Percentiles rank a stretch among this genome's conserved stretches.
phyloP scores from a whole-genome alignment of 768 basidiomycete genomes.

The Boletales sp. region DNA sequence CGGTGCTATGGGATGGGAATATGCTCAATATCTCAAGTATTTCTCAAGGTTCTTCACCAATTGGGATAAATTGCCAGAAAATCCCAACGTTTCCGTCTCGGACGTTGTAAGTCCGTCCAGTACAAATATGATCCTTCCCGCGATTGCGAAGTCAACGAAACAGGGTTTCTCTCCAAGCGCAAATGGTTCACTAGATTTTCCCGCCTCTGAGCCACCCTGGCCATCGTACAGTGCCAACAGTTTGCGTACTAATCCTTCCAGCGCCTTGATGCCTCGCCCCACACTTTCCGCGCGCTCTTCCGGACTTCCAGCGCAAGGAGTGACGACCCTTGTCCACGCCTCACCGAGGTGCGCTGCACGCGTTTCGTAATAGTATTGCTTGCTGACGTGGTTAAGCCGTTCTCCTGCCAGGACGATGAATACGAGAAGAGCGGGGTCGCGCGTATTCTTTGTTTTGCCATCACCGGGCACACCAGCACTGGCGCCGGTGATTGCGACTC shows the following conservation, averaged over 20 bases:
- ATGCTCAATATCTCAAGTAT: conserved; percentile 1
- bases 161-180: conserved; percentile 16
- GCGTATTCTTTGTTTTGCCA: neutral
- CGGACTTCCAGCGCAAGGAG: conserved; percentile 19
- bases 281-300: conserved; percentile 27
- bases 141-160: conserved; percentile 19
- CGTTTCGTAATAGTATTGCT: conserved; percentile 38
- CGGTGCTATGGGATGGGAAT: too few species aligned
- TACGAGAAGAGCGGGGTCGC: neutral
- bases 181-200: conserved; percentile 1
- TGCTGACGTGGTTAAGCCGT: conserved; percentile 29
- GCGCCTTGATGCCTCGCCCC: neutral
- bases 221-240: conserved; percentile 1
- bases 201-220: neutral
- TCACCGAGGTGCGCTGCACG: conserved; percentile 32
- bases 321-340: conserved; percentile 33
- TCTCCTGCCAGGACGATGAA: conserved; percentile 20
- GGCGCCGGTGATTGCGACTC: neutral
- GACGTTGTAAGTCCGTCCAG: conserved; percentile 8
- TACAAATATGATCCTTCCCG: conserved; percentile 13
- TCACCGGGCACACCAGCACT: too few species aligned
- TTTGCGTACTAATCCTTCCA: conserved; percentile 27
- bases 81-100: conserved; percentile 5
- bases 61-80: conserved; percentile 5
- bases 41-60: conserved; percentile 16